Evolutionary conservation across 140 eudicot species (phyloP).

Genomic region (Ambrosia hybrid): DNA sequence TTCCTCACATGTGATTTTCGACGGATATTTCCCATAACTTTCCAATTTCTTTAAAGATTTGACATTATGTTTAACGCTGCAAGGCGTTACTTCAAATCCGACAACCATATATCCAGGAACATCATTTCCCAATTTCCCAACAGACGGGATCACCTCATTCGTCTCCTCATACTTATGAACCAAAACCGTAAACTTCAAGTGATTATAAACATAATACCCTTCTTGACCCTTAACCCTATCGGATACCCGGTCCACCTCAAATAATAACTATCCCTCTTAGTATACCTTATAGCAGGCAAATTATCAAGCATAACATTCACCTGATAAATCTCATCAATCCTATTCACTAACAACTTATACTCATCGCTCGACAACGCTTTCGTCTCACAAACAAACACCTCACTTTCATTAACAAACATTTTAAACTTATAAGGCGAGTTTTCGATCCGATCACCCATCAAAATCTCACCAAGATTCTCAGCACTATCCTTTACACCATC

Average conservation of each 20-base stretch:
- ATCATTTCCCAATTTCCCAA: constrained; percentile 22
- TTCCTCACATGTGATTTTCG: constrained; percentile 28
- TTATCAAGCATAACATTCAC: constrained; percentile 48
- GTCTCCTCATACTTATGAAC: constrained; percentile 48
- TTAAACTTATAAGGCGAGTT: constrained; percentile 48
- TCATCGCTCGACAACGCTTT: constrained; percentile 37
- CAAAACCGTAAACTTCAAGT: constrained; percentile 46
- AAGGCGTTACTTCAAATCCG: constrained; percentile 51
- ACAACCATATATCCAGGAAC: constrained; percentile 46
- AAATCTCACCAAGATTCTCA: constrained; percentile 48
- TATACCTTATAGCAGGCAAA: constrained; percentile 44
- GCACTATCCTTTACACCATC: constrained; percentile 44
- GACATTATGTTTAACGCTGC: constrained; percentile 25
- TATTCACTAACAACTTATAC: constrained; percentile 34
- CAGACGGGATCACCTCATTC: constrained; percentile 34
- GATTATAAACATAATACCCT: constrained; percentile 39
- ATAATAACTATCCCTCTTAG: constrained; percentile 26
- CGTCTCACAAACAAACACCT: constrained; percentile 43
- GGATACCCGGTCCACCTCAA: constrained; percentile 45
- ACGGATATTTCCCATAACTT: constrained; percentile 27
- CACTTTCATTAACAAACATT: constrained; percentile 42
- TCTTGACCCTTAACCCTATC: constrained; percentile 41
- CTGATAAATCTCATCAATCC: constrained; percentile 45
- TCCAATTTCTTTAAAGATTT: constrained; percentile 24
- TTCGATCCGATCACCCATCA: constrained; percentile 50